Evolutionary conservation across 129 eudicot genomes (phyloP).

Genomic region (Flaveria bidentis): DNA sequence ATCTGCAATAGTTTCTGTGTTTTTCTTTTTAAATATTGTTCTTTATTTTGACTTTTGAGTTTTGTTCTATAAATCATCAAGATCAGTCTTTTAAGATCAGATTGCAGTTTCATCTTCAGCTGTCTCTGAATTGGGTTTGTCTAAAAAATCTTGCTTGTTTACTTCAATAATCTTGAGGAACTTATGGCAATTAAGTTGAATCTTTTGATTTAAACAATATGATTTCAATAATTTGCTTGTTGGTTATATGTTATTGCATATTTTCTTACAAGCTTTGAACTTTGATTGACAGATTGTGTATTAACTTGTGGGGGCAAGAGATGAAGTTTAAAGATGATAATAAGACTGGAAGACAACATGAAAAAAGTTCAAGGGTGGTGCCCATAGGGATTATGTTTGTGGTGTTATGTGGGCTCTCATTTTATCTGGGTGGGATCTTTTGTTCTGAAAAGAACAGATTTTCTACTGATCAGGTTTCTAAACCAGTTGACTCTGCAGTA

Average conservation of each 20-base stretch:
- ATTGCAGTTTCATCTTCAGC: not conserved
- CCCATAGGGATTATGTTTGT: slow-evolving; percentile 60
- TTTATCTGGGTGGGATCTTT: slow-evolving; percentile 89
- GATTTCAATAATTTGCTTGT: not conserved
- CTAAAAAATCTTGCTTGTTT: slow-evolving; percentile 18
- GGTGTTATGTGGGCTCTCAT: slow-evolving; percentile 77
- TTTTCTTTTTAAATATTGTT: not conserved
- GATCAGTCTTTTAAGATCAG: slow-evolving; percentile 13
- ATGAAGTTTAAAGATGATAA: slow-evolving; percentile 82
- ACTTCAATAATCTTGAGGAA: slow-evolving; percentile 6
- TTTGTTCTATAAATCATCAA: slow-evolving; percentile 19
- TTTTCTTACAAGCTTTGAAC: slow-evolving; percentile 14
- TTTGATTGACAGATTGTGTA: slow-evolving; percentile 41
- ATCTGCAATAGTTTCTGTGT: slow-evolving; percentile 38
- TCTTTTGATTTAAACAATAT: not conserved
- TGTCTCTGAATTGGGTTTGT: slow-evolving; percentile 9
- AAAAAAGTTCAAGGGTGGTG: slow-evolving; percentile 63
- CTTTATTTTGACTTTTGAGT: slow-evolving; percentile 13
- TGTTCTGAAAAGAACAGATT: slow-evolving; percentile 61
- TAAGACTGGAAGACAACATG: slow-evolving; percentile 54
- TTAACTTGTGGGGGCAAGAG: slow-evolving; percentile 25
- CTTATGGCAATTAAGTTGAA: slow-evolving; percentile 7
- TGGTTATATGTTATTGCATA: not conserved
- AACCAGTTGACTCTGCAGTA: slow-evolving; percentile 37
- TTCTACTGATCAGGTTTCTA: slow-evolving; percentile 35